Base-by-base conservation (phyloP, 768 basidiomycete species). In the Phylloporus arenicola region DNA sequence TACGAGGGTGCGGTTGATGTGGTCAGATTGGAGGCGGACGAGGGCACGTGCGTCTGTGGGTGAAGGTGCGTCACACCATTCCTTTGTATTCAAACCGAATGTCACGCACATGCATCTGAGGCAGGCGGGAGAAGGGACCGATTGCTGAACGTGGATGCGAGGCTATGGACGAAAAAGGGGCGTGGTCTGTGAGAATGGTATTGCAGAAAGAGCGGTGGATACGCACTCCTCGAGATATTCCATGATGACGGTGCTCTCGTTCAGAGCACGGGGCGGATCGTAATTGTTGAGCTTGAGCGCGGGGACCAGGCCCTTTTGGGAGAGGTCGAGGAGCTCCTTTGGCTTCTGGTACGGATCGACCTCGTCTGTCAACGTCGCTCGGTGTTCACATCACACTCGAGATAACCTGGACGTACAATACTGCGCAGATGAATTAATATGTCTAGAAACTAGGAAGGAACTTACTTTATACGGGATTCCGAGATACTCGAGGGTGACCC, bases 291-390 rank as follows among this genome's bases (percentile, higher is more conserved):
- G 64, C 57, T 75, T 78, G 25, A 88, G 58, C 1, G 76, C 87
- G 0, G 89, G 88, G 1, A 93, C 87, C 4, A 92, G 75, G 0
- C 90, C 88, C 58, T 87, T 88, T 1, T 89, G 88, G 14, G 88
- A 90, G 16, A 89, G 72, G 33, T 86, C 80, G n/a, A 93, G 73
- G 17, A 92, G 77, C 29, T 88, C 87, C 43, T 79, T 65, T 0
- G 89, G 86, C 57, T 91, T 92, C 68, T 82, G 81, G 72, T 91
- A 90, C 17, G 87, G 86, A 65, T 89, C 84, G 25, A 88, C 84
- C 67, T 89, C 87, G 57, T 84, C 87, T 88, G 51, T 47, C 34
- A 24, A 29, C 4, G 20, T 20, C 7, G 12, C 12, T 48, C 6
- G 19, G 29, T 14, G 30, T 45, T 38, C 38, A 24, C 19, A 9